Base-by-base conservation (phyloP, 352 stramenopile genomes). In the Globisporangium nagaii region DNA sequence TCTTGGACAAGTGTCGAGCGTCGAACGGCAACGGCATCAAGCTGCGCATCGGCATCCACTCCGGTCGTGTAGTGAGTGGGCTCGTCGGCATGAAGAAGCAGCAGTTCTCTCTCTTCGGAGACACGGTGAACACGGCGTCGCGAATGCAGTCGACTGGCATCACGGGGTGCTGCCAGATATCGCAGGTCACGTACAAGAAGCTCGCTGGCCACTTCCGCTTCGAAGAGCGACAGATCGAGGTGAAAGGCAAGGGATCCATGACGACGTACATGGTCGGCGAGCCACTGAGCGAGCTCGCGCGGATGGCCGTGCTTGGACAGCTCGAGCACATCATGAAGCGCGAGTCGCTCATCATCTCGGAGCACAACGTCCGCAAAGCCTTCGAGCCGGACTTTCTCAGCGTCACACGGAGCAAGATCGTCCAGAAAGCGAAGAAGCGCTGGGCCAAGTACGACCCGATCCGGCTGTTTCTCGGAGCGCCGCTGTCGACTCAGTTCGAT, bases 101-200 rank as follows among this genome's bases (percentile, higher is more conserved):
- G 40, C 83, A 94, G 27, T 98, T 97, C 61, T 95, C 84, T 10
- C 66, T 98, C 8, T 97, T 98, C 70, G 90, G 93, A 7, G 93
- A 98, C 54, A 95, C 93, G 0, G 88, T 96, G 3, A 97, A 96
- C 59, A 96, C 86, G 0, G 71, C 86, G 4, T 88, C 79, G 4
- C 75, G 89, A 2, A 97, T 96, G 90, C 86, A 97, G 55, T 95
- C 84, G 5, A 95, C 90, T 24, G 88, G 86, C 0, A 56, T 91
- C 15, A 85, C 79, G 3, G 85, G 80, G 0, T 67, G 69, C 1
- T 95, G 90, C 45, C 89, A 96, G 53, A 54, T 94, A 37, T 93
- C 81, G 0, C 73, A 90, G 22, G 74, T 88, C 6, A 94, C 81
- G 30, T 90, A 90, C 65, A 86, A 87, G 56, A 92, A 94, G 30